These are phyloP conservation scores for Aspergillus japonicus DNA, from an alignment of 2,329 filamentous ascomycete genomes.

Conservation along the genomic window DNA sequence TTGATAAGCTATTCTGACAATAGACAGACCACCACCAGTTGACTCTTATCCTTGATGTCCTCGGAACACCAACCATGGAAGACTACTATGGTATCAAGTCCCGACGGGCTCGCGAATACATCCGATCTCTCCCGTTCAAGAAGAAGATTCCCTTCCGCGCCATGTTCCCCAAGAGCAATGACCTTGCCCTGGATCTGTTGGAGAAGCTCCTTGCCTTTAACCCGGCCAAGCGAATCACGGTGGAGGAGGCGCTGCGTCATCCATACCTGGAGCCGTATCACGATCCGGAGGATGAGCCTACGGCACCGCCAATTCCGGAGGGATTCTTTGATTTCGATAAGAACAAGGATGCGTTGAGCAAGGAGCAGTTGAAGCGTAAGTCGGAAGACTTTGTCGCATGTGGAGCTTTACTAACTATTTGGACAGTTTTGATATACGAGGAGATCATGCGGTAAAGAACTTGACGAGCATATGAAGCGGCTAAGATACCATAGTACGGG, in stretches of 20 bases:
- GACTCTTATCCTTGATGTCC: constrained; percentile 92
- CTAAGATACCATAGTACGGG: not conserved
- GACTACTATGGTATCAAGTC: constrained; percentile 99
- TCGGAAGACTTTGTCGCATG: not conserved
- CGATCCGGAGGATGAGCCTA: constrained; percentile 97
- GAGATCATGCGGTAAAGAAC: constrained; percentile 75
- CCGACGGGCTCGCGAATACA: constrained; percentile 93
- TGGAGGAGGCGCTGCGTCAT: constrained; percentile 95
- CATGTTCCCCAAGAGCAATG: constrained; percentile 99
- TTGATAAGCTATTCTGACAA: not conserved
- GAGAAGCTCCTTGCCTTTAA: constrained; percentile 98
- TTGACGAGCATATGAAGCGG: constrained; percentile 1
- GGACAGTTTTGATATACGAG: constrained; percentile 79
- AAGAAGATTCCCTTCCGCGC: constrained; percentile 99
- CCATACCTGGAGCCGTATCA: constrained; percentile 98
- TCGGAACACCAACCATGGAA: constrained; percentile 98
- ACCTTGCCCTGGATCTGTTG: constrained; percentile 85
- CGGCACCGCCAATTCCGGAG: constrained; percentile 91
- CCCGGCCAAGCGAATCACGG: constrained; percentile 96
- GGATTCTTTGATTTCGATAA: constrained; percentile 99
- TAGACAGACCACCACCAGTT: constrained; percentile 88
- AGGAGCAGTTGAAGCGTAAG: constrained; percentile 91
- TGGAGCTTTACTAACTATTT: constrained; percentile 13
- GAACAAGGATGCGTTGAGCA: constrained; percentile 98
- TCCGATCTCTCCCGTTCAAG: constrained; percentile 96